Evolutionary conservation across 805 yeast genomes (phyloP).

Genomic region (Ogataea angusta): DNA sequence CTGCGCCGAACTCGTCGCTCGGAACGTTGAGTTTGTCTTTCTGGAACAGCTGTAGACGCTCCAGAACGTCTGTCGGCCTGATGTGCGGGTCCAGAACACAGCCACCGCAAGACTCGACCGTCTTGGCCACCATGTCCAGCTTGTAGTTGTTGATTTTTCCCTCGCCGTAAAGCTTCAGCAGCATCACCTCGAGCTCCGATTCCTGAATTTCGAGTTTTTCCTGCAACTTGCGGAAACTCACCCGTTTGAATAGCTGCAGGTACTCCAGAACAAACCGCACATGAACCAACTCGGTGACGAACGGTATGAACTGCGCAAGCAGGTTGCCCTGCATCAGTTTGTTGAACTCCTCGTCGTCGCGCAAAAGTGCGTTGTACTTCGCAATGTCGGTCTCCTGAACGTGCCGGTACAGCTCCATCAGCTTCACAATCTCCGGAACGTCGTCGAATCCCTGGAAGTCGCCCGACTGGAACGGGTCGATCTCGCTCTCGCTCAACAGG

Average conservation of each 20-base stretch:
- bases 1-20: neutral
- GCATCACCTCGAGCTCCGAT: conserved; percentile 19
- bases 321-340: conserved; percentile 17
- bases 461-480: conserved; percentile 70
- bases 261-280: conserved; percentile 23
- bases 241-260: conserved; percentile 21
- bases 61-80: conserved; percentile 9
- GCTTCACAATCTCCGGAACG: conserved; percentile 14
- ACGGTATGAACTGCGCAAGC: conserved; percentile 24
- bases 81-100: conserved; percentile 10
- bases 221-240: conserved; percentile 22
- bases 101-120: conserved; percentile 12
- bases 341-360: conserved; percentile 7
- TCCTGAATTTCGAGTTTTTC: conserved; percentile 19
- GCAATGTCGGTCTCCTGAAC: conserved; percentile 27
- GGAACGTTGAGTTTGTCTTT: conserved; percentile 1
- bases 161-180: conserved; percentile 24
- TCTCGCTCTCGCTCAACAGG: conserved; percentile 58
- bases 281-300: conserved; percentile 25
- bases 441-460: conserved; percentile 47
- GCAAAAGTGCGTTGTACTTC: conserved; percentile 20
- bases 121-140: conserved; percentile 25
- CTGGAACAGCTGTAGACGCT: conserved; percentile 13
- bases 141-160: conserved; percentile 26
- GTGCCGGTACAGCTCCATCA: conserved; percentile 28